Base-by-base conservation (phyloP, 768 basidiomycete species). In the Boletus rubropictus region DNA sequence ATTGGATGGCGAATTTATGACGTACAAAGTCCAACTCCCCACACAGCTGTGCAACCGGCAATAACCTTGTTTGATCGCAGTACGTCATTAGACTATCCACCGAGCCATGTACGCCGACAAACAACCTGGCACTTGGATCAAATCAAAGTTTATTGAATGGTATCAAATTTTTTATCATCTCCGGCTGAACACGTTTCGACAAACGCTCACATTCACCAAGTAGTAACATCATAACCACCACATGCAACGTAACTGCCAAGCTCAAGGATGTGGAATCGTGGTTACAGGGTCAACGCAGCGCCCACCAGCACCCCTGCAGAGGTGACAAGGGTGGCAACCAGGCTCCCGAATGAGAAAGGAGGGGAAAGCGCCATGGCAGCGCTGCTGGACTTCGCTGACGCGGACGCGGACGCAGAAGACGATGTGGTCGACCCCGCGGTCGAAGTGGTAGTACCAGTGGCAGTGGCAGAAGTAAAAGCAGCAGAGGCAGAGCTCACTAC, bases 241-340 rank as follows among this genome's bases (percentile, higher is more conserved):
- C 20, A 14, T 12, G 20, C 37, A n/a, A 22, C 38, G 38, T n/a
- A 15, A 29, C 10, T 22, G 37, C 46, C 37, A 54, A 54, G 33
- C n/a, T n/a, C 20, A 9, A 17, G 7, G 12, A 15, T 17, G n/a
- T 12, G 18, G 28, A 20, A 37, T n/a, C 9, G 9, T 39, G 34
- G 39, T 53, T 44, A 65, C 43, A 67, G 17, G 11, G 61, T 43
- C 3, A 65, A 27, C 5, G 51, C 59, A 4, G 63, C 61, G 18
- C 64, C 64, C 3, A 59, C 35, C 39, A 65, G 44, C 5, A 48
- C 50, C 20, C 61, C 65, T 14, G 57, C 61, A 1, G 63, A 63
- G 8, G 55, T 55, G 29, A 65, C 45, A 3, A 65, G 50, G 17
- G 53, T 51, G 12, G 61, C 57, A 1, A 65, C 32, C 7, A 57